Conservation (phyloP, 495 filamentous ascomycete species). For the Cladorrhinum samala region DNA sequence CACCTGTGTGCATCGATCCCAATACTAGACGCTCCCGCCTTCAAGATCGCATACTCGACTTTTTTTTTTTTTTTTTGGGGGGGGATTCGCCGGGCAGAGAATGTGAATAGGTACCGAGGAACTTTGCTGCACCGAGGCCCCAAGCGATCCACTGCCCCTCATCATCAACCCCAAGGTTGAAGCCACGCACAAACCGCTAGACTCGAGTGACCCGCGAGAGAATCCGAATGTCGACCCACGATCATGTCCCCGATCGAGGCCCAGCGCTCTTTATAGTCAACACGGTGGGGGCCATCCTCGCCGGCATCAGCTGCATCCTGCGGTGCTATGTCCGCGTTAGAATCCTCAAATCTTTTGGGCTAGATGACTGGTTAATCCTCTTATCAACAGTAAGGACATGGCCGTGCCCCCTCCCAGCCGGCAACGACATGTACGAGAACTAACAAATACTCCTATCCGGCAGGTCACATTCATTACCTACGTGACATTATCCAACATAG, state of each 20-base stretch:
- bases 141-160: too few relatives aligned
- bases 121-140: too few relatives aligned
- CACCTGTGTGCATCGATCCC: too few relatives aligned
- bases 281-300: neutral
- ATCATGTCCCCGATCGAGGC: neutral
- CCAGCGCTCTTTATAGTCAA: neutral
- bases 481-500: conserved; percentile 5
- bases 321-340: conserved; percentile 6
- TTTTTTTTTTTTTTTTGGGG: too few relatives aligned
- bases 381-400: neutral
- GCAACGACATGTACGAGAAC: neutral
- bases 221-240: neutral
- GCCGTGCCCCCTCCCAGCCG: neutral
- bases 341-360: conserved; percentile 7
- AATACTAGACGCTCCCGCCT: too few relatives aligned
- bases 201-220: too few relatives aligned
- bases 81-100: too few relatives aligned
- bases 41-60: too few relatives aligned
- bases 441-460: neutral
- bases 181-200: too few relatives aligned
- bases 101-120: too few relatives aligned
- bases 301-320: neutral
- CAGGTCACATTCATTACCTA: conserved; percentile 15
- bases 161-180: too few relatives aligned
- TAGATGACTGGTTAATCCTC: conserved; percentile 8